phyloP scores from a whole-genome alignment of 306 rosid species.

The Boehmeria nivea region DNA sequence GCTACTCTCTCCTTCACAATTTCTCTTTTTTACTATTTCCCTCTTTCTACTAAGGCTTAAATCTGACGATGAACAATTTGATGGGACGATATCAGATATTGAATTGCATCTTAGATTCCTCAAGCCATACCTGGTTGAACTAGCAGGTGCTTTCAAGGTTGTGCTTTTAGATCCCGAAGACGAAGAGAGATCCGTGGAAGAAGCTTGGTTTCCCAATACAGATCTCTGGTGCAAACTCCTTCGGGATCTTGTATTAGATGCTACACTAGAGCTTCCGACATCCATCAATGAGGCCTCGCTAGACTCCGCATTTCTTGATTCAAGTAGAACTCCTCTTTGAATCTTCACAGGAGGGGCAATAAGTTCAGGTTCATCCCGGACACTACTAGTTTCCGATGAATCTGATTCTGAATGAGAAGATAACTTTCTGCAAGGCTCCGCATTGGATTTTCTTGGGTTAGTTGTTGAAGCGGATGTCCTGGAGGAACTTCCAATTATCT shows the following conservation, averaged over 20 bases:
- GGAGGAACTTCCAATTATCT: constrained; percentile 76
- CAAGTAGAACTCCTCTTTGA: constrained; percentile 44
- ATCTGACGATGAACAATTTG: constrained; percentile 55
- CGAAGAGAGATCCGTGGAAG: constrained; percentile 19
- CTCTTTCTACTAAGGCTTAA: constrained; percentile 43
- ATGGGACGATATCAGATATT: constrained; percentile 59
- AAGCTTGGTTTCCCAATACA: constrained; percentile 49
- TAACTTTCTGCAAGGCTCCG: constrained; percentile 41
- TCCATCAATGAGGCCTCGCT: constrained; percentile 38
- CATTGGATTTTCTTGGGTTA: constrained; percentile 49
- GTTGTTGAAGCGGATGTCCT: constrained; percentile 33
- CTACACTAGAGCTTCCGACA: constrained; percentile 62
- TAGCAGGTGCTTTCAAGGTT: constrained; percentile 38
- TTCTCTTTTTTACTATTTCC: constrained; percentile 53
- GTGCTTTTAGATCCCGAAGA: constrained; percentile 34
- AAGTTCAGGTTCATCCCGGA: constrained; percentile 64
- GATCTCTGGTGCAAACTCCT: constrained; percentile 54
- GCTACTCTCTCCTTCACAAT: constrained; percentile 81
- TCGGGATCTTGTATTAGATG: constrained; percentile 47
- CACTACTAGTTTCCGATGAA: constrained; percentile 73
- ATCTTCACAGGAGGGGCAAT: constrained; percentile 41
- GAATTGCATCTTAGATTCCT: constrained; percentile 79
- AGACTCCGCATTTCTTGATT: constrained; percentile 28
- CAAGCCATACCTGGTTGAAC: constrained; percentile 64
- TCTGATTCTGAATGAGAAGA: constrained; percentile 55